Base-by-base conservation (phyloP, 768 basidiomycete genomes). In the Hemileccinum impolitum region DNA sequence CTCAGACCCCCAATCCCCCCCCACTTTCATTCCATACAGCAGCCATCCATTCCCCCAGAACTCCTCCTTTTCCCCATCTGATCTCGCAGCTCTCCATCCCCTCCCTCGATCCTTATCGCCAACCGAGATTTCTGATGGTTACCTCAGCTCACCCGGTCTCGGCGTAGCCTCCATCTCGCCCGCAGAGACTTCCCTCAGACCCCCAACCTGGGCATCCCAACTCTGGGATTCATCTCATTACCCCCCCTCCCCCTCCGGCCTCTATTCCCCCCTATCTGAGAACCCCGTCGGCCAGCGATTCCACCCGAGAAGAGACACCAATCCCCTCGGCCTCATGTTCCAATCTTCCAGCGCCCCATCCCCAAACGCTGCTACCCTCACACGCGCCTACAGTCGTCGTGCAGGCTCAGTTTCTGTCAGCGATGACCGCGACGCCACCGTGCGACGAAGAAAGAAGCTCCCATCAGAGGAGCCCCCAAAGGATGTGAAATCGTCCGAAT, bases 331-430 rank as follows among this genome's bases (percentile, higher is more conserved):
- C 15, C 76, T 79, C 32, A 68, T 83, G 46, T 87, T 90, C 71
- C 80, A 80, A 45, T 84, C 86, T 11, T 77, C 85, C 10, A 87
- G 85, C 54, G 87, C 87, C 1, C 87, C 87, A 17, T 74, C 83
- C 44, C 68, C 73, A 3, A 74, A 73, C 48, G 68, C 71, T 23
- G 74, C 79, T 44, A 67, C 71, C 23, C 69, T 81, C 60, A 67
- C 79, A 36, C 75, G 88, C 30, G 66, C 75, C 14, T 88, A 85
- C 73, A 82, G 77, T 63, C 78, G 81, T 41, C 77, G 82, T 25
- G 80, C 84, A 47, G 86, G 84, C 60, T 85, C 84, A 13, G 77
- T 79, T 48, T 79, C 77, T 58, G 67, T 77, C 43, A 71, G 64
- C 46, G 75, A 85, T 46, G 85, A 87, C 54, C 78, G 77, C 49